Evolutionary conservation across 306 rosid species (phyloP).

Genomic region (Fragaria vesca): DNA sequence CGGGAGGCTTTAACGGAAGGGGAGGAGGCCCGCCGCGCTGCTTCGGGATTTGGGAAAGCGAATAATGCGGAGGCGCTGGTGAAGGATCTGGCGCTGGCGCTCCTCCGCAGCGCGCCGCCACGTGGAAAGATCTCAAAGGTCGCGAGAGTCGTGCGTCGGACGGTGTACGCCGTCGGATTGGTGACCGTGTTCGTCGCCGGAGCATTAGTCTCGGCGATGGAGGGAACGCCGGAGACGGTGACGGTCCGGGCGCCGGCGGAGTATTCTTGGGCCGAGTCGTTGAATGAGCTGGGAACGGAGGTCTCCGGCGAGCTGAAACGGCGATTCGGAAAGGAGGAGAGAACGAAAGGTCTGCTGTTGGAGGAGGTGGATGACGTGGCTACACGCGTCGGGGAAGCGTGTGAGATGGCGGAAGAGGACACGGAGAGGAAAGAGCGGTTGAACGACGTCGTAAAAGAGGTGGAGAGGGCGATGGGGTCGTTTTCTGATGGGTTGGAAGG

Average conservation of each 20-base stretch:
- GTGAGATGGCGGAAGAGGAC: background rate
- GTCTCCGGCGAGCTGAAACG: slow-evolving; percentile 10
- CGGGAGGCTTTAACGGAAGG: background rate
- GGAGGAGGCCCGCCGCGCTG: too few relatives aligned
- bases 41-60: too few relatives aligned
- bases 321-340: background rate
- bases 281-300: background rate
- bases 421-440: too few relatives aligned
- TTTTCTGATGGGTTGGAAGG: slow-evolving; percentile 15
- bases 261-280: background rate
- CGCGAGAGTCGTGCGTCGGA: background rate
- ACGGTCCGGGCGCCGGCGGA: background rate
- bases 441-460: background rate
- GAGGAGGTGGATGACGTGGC: slow-evolving; percentile 15
- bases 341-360: background rate
- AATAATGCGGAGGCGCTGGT: background rate
- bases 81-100: background rate
- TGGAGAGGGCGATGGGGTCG: slow-evolving; percentile 1
- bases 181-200: slow-evolving; percentile 14
- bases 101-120: background rate
- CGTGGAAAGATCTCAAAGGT: background rate
- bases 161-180: background rate
- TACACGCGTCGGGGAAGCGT: slow-evolving; percentile 10
- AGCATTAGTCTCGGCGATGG: background rate
- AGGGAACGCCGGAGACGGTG: background rate